Conservation (phyloP, 2,329 filamentous ascomycete genomes). For the Apiospora hydei region DNA sequence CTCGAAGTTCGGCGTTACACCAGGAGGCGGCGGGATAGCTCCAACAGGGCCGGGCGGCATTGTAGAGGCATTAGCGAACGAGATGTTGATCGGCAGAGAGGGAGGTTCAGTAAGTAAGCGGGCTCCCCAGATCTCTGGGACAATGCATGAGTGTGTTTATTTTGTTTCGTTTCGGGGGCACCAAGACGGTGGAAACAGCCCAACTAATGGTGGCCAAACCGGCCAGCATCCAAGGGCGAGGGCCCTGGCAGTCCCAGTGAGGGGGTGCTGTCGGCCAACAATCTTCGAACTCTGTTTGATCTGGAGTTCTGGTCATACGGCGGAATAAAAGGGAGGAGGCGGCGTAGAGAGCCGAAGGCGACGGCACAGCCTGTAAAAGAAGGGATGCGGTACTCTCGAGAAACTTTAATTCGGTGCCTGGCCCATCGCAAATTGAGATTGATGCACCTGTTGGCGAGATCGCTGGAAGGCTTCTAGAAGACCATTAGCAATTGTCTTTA, state of each 20-base stretch:
- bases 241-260: neutral
- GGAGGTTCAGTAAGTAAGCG: neutral
- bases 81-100: neutral
- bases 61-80: neutral
- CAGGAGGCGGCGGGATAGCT: slow-evolving; percentile 1
- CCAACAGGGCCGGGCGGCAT: slow-evolving; percentile 15
- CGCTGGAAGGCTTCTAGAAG: slow-evolving; percentile 3
- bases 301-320: neutral
- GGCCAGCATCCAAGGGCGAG: neutral
- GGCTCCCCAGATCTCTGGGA: neutral
- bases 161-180: neutral
- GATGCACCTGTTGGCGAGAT: neutral
- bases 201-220: neutral
- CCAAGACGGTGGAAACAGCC: neutral
- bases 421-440: neutral
- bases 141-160: neutral
- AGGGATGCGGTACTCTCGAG: neutral
- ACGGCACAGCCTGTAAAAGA: neutral
- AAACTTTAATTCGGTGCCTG: neutral
- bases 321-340: no score
- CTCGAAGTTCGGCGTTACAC: slow-evolving; percentile 5
- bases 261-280: neutral
- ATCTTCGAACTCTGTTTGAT: neutral
- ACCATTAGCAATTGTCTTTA: neutral
- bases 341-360: neutral